Base-by-base conservation (phyloP, 2,329 filamentous ascomycete genomes). In the Ophiocordyceps robertsii region DNA sequence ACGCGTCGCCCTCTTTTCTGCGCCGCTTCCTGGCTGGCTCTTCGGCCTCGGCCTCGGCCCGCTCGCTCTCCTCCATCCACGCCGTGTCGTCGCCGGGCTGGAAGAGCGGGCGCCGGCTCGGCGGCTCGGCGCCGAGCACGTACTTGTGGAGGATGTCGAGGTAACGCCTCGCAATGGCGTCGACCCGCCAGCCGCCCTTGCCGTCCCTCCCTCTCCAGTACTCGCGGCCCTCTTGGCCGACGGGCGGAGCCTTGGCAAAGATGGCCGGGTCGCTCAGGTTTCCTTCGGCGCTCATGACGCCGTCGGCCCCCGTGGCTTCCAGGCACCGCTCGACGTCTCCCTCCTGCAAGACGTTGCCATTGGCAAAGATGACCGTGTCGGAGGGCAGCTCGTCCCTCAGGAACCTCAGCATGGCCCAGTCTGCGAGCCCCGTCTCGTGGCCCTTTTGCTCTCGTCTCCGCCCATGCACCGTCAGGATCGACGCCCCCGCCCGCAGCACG, bases 361-460 rank as follows among this genome's bases (percentile, higher is more conserved):
- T 98, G 4, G 92, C 92, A 57, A 98, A 96, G 3, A 98, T 77
- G 21, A 98, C 92, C 8, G 88, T 93, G 39, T 95, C 88, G 1
- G 73, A 66, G 0, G 90, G 90, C 29, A 98, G 65, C 47, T 82
- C 83, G 11, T 95, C 85, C 39, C 92, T 72, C 49, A 98, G 63
- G 56, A 84, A 90, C 5, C 80, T 75, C 44, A 98, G 80, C 55
- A 83, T 77, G n/a, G 66, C 67, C 92, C 92, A 98, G 63, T 98
- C 88, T 5, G 92, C 92, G 31, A 96, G 53, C 0, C 92, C 92
- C 0, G 92, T 98, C 55, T 94, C 75, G 58, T 98, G 92, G 0
- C 92, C 90, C 66, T 98, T 98, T 60, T 96, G 90, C 55, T 96
- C 88, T 49, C 92, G 72, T 48, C 77, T 74, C 31, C 92, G 73